Percentiles rank a stretch among this genome's conserved stretches.
Evolutionary conservation across 139 green algal genomes (phyloP).

Genomic region (Mesostigma viride): DNA sequence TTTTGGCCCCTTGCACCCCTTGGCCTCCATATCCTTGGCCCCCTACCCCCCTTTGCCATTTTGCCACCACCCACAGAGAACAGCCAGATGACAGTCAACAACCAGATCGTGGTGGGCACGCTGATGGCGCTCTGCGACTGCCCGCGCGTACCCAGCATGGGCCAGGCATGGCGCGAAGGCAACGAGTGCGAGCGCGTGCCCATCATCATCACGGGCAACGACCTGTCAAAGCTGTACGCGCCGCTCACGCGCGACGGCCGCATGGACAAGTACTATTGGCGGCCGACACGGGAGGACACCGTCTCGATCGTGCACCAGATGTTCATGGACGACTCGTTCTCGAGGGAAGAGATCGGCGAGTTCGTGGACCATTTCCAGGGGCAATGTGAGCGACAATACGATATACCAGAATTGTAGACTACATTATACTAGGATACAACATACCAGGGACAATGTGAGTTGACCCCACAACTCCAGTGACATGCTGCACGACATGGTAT

Average conservation of each 20-base stretch:
- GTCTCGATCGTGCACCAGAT: slow-evolving; percentile 56
- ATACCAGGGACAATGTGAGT: neutral
- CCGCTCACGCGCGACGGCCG: slow-evolving; percentile 78
- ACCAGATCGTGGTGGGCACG: slow-evolving; percentile 39
- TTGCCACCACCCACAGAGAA: slow-evolving; percentile 18
- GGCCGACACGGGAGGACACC: slow-evolving; percentile 61
- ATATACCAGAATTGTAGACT: no score
- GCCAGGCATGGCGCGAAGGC: slow-evolving; percentile 24
- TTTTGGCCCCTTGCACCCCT: no score
- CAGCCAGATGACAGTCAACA: slow-evolving; percentile 39
- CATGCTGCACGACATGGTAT: neutral
- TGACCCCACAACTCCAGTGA: neutral
- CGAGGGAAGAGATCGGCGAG: slow-evolving; percentile 47
- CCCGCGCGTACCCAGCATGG: slow-evolving; percentile 17
- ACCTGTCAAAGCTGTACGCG: slow-evolving; percentile 72
- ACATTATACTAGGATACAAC: no score
- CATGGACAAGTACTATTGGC: slow-evolving; percentile 50
- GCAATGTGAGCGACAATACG: slow-evolving; percentile 35
- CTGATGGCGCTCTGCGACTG: slow-evolving; percentile 42
- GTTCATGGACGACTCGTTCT: slow-evolving; percentile 67
- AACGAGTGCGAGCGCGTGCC: slow-evolving; percentile 21
- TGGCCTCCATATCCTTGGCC: no score
- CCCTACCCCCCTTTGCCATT: no score
- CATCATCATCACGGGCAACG: slow-evolving; percentile 43
- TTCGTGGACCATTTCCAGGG: slow-evolving; percentile 59